A percentile compares a stretch with the other conserved stretches of the same genome.
phyloP scores from a whole-genome alignment of 148 eudicot genomes.

The Silene uniflora region DNA sequence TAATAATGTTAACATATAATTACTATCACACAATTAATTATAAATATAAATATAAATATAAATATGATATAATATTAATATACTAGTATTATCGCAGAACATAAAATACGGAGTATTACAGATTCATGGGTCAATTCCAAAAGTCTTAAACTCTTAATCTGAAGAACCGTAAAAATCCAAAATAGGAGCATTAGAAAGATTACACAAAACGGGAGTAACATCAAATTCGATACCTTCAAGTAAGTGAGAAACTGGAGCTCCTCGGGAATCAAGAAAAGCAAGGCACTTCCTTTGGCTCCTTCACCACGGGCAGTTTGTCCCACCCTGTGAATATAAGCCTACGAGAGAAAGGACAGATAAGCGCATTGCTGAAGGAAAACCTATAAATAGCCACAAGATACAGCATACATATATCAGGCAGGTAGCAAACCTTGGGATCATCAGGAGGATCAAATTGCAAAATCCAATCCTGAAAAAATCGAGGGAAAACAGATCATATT shows the following conservation, averaged over 20 bases:
- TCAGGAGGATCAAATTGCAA: constrained; percentile 98
- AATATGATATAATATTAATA: no score
- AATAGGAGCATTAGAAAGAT: not conserved
- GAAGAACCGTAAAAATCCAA: not conserved
- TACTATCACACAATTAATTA: no score
- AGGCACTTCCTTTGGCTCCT: constrained; percentile 86
- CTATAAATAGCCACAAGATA: not conserved
- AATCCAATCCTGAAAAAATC: constrained; percentile 74
- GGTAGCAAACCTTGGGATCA: constrained; percentile 73
- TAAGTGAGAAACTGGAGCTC: constrained; percentile 78
- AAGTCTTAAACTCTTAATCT: not conserved
- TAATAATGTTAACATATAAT: no score
- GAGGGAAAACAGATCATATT: not conserved
- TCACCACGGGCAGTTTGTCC: constrained; percentile 99
- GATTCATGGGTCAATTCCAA: no score
- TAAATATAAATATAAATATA: no score
- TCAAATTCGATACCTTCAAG: constrained; percentile 54
- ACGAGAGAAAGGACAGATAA: constrained; percentile 14
- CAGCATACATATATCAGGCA: not conserved
- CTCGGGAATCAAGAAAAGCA: constrained; percentile 86
- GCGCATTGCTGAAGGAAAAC: not conserved
- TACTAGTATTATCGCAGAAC: no score
- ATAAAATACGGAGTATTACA: no score
- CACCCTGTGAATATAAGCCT: constrained; percentile 97
- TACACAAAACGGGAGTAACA: no score